Percentiles rank a stretch among this genome's conserved stretches.
Evolutionary conservation across 805 yeast species (phyloP).

Genomic region (Candida adriatica): DNA sequence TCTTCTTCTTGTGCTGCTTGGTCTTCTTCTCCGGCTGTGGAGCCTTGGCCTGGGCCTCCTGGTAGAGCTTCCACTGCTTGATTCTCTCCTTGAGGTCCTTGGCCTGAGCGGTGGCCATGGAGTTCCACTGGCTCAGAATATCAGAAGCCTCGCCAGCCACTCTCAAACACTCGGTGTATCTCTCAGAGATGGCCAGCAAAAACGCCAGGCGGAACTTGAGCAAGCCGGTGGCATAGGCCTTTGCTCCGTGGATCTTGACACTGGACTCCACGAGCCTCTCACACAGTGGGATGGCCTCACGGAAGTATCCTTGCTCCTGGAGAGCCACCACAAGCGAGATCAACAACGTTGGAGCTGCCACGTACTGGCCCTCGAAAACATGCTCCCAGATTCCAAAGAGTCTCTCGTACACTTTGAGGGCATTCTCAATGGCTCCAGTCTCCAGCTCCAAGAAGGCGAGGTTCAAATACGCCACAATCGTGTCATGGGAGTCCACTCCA

Average conservation of each 20-base stretch:
- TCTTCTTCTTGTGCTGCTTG: conserved; percentile 19
- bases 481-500: conserved; percentile 78
- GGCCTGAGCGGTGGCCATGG: conserved; percentile 67
- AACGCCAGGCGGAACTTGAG: conserved; percentile 66
- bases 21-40: conserved; percentile 14
- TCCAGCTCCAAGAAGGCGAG: conserved; percentile 66
- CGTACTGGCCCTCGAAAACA: conserved; percentile 51
- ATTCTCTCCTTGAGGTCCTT: conserved; percentile 58
- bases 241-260: conserved; percentile 44
- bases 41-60: conserved; percentile 36
- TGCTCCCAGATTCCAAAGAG: conserved; percentile 53
- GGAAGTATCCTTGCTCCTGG: conserved; percentile 41
- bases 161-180: conserved; percentile 49
- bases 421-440: conserved; percentile 49
- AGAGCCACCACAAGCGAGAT: conserved; percentile 56
- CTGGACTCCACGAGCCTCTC: conserved; percentile 47
- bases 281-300: conserved; percentile 47
- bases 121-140: conserved; percentile 50
- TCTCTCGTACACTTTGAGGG: conserved; percentile 55
- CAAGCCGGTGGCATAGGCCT: conserved; percentile 56
- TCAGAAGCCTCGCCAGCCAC: conserved; percentile 50
- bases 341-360: conserved; percentile 59
- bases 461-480: conserved; percentile 64
- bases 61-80: conserved; percentile 37
- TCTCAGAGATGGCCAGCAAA: conserved; percentile 43